Conservation (phyloP, 2,329 filamentous ascomycete genomes). For the Trichoderma breve region DNA sequence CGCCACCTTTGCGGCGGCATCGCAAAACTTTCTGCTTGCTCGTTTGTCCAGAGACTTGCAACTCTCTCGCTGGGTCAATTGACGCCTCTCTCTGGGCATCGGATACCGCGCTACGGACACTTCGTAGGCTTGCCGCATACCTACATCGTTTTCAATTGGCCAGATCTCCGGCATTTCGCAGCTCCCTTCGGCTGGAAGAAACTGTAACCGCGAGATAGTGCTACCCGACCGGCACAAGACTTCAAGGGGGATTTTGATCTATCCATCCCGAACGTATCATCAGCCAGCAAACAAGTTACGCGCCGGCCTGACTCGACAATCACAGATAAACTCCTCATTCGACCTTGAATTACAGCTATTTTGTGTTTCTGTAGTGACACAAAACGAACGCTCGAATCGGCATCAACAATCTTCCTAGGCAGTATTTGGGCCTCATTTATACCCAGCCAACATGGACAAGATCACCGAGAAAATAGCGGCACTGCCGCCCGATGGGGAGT, state of each 20-base stretch:
- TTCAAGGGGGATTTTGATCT: not conserved
- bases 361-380: not conserved
- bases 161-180: not conserved
- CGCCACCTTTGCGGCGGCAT: conserved; percentile 12
- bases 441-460: conserved; percentile 63
- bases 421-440: not conserved
- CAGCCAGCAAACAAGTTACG: not conserved
- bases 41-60: not conserved
- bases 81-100: not conserved
- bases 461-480: conserved; percentile 95
- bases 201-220: not conserved
- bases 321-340: not conserved
- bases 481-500: conserved; percentile 74
- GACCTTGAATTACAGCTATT: not conserved
- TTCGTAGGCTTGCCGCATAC: not conserved
- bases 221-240: not conserved
- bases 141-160: not conserved
- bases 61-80: not conserved
- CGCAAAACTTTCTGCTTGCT: conserved; percentile 6
- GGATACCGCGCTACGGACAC: not conserved
- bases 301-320: not conserved
- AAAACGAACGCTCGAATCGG: not conserved
- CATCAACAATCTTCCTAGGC: not conserved
- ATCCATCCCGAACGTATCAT: not conserved
- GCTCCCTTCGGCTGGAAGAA: not conserved